These are phyloP conservation scores for Exophiala spinifera DNA, from an alignment of 2,329 filamentous ascomycete species.

Conservation along the genomic window DNA sequence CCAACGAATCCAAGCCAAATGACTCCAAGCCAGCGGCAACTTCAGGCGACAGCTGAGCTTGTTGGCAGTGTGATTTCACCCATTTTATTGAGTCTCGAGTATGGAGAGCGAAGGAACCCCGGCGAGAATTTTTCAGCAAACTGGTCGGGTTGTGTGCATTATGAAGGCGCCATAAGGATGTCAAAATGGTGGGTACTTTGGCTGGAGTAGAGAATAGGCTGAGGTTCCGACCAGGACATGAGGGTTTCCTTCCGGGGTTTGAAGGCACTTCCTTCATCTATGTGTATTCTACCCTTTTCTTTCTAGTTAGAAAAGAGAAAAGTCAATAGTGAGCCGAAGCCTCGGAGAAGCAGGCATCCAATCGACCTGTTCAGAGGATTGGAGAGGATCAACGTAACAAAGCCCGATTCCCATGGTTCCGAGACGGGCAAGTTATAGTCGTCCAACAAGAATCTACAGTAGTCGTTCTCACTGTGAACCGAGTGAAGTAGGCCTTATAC, in stretches of 20 bases:
- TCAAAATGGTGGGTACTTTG: conserved; percentile 15
- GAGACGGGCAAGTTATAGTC: too few species aligned
- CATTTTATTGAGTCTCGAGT: neutral
- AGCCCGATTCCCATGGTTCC: neutral
- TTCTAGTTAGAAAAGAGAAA: conserved; percentile 18
- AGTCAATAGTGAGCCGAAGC: conserved; percentile 2
- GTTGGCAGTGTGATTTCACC: conserved; percentile 3
- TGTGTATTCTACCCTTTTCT: conserved; percentile 22
- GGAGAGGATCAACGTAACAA: neutral
- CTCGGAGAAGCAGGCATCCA: neutral
- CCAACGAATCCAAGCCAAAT: conserved; percentile 36
- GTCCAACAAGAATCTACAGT: too few species aligned
- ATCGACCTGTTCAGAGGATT: neutral
- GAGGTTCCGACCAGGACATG: neutral
- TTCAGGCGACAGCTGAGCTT: conserved; percentile 17
- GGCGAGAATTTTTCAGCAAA: conserved; percentile 13
- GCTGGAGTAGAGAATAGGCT: conserved; percentile 13
- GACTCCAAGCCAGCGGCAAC: conserved; percentile 28
- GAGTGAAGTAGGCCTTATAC: too few species aligned
- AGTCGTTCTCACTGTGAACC: too few species aligned
- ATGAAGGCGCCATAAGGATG: conserved; percentile 22
- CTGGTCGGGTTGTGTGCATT: conserved; percentile 20
- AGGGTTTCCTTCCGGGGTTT: neutral
- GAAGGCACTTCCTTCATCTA: conserved; percentile 12
- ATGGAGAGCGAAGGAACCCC: conserved; percentile 9